Conservation (phyloP, 306 rosid species). For the Trifolium pratense region DNA sequence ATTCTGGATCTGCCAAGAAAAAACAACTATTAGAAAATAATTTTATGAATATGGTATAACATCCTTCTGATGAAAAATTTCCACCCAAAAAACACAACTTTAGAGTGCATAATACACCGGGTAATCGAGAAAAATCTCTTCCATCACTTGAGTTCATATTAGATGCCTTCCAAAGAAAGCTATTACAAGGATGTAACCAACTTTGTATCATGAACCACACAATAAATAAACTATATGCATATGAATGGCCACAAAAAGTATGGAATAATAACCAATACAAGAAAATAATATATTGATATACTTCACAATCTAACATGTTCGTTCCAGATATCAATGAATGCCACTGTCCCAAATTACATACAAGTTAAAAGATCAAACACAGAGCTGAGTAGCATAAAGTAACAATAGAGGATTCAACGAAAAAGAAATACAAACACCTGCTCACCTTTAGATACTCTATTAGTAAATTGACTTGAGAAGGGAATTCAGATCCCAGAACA, state of each 20-base stretch:
- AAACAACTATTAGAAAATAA: conserved; percentile 40
- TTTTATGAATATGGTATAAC: neutral
- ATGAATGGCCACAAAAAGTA: neutral
- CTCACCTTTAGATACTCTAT: conserved; percentile 66
- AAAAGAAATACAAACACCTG: conserved; percentile 26
- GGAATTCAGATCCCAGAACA: conserved; percentile 58
- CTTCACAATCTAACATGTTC: conserved; percentile 23
- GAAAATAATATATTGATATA: conserved; percentile 28
- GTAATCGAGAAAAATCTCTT: conserved; percentile 19
- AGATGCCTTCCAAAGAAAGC: conserved; percentile 19
- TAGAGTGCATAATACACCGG: neutral
- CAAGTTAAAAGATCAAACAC: conserved; percentile 20
- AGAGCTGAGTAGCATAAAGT: conserved; percentile 9
- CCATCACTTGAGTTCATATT: conserved; percentile 21
- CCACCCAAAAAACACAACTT: conserved; percentile 20
- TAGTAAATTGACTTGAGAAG: conserved; percentile 54
- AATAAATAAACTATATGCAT: conserved; percentile 22
- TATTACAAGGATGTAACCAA: conserved; percentile 9
- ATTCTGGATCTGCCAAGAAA: conserved; percentile 57
- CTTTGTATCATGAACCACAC: conserved; percentile 21
- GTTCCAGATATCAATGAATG: conserved; percentile 24
- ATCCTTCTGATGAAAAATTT: conserved; percentile 24
- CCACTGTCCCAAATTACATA: conserved; percentile 10
- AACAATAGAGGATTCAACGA: conserved; percentile 8
- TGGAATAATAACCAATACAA: conserved; percentile 26